phyloP scores from a whole-genome alignment of 306 rosid species.

The Castanea mollissima region DNA sequence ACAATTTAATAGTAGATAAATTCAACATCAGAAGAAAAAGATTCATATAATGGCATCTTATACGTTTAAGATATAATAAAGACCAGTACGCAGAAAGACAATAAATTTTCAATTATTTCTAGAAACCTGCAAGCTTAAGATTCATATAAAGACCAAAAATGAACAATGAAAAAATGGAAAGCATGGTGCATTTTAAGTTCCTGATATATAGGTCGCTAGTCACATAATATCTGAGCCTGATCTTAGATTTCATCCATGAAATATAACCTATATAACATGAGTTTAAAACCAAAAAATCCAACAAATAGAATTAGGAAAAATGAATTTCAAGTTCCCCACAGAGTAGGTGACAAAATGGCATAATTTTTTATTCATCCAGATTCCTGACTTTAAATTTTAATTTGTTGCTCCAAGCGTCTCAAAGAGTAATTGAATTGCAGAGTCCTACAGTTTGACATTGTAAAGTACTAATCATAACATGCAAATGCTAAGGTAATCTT shows the following conservation, averaged over 20 bases:
- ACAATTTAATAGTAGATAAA: background rate
- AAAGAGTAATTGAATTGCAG: background rate
- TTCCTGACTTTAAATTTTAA: background rate
- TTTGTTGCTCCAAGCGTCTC: background rate
- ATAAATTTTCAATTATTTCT: background rate
- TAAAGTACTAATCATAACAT: too few species aligned
- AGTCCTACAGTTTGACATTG: too few species aligned
- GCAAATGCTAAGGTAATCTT: too few species aligned
- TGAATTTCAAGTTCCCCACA: background rate
- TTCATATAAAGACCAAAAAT: background rate
- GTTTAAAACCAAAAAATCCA: background rate
- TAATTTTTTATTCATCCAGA: background rate
- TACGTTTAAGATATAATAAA: background rate
- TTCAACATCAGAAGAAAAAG: background rate
- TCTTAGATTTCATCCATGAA: background rate
- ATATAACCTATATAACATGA: background rate
- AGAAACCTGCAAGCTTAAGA: background rate
- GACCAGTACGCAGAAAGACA: background rate
- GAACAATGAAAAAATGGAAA: background rate
- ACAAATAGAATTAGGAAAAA: background rate
- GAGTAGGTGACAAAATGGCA: background rate
- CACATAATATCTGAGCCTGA: background rate
- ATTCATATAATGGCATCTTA: background rate
- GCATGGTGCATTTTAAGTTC: background rate
- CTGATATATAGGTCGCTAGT: background rate